Base-by-base conservation (phyloP, 805 yeast genomes). In the Candida adriatica region DNA sequence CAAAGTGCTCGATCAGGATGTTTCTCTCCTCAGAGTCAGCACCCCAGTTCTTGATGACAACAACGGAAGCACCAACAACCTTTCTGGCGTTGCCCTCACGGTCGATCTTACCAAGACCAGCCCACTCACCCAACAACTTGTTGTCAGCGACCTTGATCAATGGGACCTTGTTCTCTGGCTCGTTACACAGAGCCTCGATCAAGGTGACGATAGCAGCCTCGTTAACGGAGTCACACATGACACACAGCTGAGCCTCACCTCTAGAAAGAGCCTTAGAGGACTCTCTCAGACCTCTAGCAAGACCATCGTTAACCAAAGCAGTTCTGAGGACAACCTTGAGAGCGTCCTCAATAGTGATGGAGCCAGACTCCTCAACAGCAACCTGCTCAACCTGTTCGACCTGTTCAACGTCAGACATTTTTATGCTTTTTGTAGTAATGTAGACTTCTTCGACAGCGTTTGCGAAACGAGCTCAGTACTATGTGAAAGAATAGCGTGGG, bases 241-340 rank as follows among this genome's bases (percentile, higher is more conserved):
- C 95, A 74, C 88, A 82, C 66, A 92, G 76, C 73, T 90, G 94
- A 56, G 96, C 99, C 73, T 88, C 94, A 68, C 95, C 86, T 70
- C 86, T 77, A 62, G 95, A 77, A 56, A 92, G 79, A 69, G 96
- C 97, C 84, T 92, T 92, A 63, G 96, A 85, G 54, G 97, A 94
- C 78, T 92, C 98, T 80, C 97, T 92, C 69, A 92, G 81, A 80
- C 99, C 99, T 78, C 99, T 90, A 68, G 97, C 97, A 71, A 92
- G 85, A 73, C 99, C 98, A 68, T 90, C 96, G 77, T 87, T 94
- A 62, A 90, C 84, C 66, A 92, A 79, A 56, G 99, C 79, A 68
- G 92, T 87, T 81, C 95, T 88, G 66, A 92, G 81, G 64, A 92
- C 97, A 63, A 85, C 92, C 76, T 87, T 86, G 68, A 92, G 76